These are phyloP conservation scores for Tricholoma matsutake DNA, from an alignment of 768 basidiomycete genomes.

Conservation along the genomic window DNA sequence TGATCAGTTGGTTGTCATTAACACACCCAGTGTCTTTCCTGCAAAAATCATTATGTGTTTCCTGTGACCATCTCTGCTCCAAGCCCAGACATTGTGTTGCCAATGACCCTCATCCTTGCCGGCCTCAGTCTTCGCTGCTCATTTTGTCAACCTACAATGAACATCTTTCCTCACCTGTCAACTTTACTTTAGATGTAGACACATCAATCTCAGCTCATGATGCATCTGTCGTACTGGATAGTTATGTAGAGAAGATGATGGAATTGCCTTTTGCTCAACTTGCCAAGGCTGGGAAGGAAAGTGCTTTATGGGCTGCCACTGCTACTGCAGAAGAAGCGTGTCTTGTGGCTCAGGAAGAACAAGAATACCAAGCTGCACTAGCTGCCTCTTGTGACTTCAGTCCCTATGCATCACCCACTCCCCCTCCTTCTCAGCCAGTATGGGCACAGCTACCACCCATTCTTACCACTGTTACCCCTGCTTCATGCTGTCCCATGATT, in stretches of 20 bases:
- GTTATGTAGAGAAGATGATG: no score
- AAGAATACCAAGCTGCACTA: not conserved
- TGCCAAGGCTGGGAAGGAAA: no score
- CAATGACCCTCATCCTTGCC: not conserved
- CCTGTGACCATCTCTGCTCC: no score
- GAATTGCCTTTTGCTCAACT: not conserved
- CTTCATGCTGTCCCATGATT: not conserved
- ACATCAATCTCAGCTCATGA: no score
- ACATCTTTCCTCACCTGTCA: no score
- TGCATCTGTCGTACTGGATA: no score
- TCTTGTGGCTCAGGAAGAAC: not conserved
- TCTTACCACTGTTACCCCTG: not conserved
- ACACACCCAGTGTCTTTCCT: no score
- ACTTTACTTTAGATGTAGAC: no score
- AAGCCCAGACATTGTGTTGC: no score
- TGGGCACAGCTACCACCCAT: not conserved
- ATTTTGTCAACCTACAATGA: no score
- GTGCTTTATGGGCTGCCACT: not conserved
- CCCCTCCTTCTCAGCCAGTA: not conserved
- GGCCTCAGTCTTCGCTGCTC: not conserved
- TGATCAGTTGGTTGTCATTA: no score
- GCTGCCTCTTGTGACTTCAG: not conserved
- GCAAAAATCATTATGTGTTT: no score
- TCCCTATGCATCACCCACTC: not conserved
- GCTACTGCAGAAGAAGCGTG: not conserved